Base-by-base conservation (phyloP, 73 alveolate genomes). In the Blepharisma stoltei region DNA sequence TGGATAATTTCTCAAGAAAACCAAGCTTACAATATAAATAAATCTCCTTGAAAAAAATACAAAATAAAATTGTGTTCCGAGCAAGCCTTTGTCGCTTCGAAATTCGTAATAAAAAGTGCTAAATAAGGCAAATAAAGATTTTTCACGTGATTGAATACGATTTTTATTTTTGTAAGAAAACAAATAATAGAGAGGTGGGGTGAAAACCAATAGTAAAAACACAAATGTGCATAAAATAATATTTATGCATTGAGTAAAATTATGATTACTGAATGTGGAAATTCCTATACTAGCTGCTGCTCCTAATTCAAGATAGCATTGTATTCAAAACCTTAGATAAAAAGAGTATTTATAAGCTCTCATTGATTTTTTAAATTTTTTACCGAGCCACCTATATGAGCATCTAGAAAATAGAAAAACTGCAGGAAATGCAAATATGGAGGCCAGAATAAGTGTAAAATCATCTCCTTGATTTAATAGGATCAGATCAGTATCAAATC, bases 261-360 rank as follows among this genome's bases (percentile, higher is more conserved):
- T 60, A 60, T 8, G 11, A 25, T 20, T 9, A 18, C 5, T 9
- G 5, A 25, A 11, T 38, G 23, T 18, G 38, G 45, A 0, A 25
- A 60, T 38, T 9, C 49, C 73, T 18, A 60, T 18, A 5, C 14
- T 8, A 20, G 73, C 37, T 14, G 73, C 73, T 18, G 73, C 73
- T 14, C 38, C 14, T 18, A 60, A n/a, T 14, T 60, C 73, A n/a
- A 60, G 38, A 60, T 60, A 60, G 4, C 48, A 60, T 18, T 8
- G 14, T 1, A 60, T 60, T 38, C 73, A 60, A 60, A 60, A 60
- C 46, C 73, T 60, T 14, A 60, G 2, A 14, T 14, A 60, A 8
- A 38, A n/a, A 1, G 46, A 0, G 5, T 60, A 60, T 60, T 25
- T 60, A 25, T 60, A 60, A 60, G 14, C 23, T 60, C 23, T 60